These are phyloP conservation scores for Teunomyces pallodes DNA, from an alignment of 805 yeast genomes.

Conservation along the genomic window DNA sequence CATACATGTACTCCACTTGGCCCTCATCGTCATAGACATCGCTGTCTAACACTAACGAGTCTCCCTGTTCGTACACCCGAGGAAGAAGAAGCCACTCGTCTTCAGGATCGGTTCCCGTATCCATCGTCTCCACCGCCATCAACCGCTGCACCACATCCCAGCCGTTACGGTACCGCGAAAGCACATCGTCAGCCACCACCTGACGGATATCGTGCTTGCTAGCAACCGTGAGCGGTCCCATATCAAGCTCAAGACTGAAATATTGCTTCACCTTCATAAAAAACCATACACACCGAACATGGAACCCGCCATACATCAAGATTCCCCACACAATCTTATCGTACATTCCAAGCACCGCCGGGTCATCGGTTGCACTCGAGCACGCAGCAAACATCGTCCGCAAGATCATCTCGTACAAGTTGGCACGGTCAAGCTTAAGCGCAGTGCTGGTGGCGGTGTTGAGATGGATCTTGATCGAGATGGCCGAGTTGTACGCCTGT, in stretches of 20 bases:
- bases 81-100: slow-evolving; percentile 19
- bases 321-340: slow-evolving; percentile 43
- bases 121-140: slow-evolving; percentile 7
- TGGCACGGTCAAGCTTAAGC: slow-evolving; percentile 6
- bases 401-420: slow-evolving; percentile 34
- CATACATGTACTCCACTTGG: slow-evolving; percentile 12
- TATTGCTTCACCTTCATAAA: slow-evolving; percentile 36
- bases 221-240: slow-evolving; percentile 16
- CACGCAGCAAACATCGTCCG: slow-evolving; percentile 36
- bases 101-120: slow-evolving; percentile 14
- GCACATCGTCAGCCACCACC: slow-evolving; percentile 11
- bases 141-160: slow-evolving; percentile 16
- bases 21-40: slow-evolving; percentile 17
- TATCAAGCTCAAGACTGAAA: slow-evolving; percentile 18
- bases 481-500: slow-evolving; percentile 11
- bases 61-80: slow-evolving; percentile 15
- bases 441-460: slow-evolving; percentile 5
- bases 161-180: slow-evolving; percentile 14
- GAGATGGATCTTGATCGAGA: slow-evolving; percentile 7
- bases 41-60: slow-evolving; percentile 17
- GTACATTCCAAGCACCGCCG: slow-evolving; percentile 27
- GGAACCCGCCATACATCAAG: slow-evolving; percentile 44
- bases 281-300: slow-evolving; percentile 41
- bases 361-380: slow-evolving; percentile 35
- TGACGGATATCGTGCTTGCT: slow-evolving; percentile 28